Evolutionary conservation across 2,329 filamentous ascomycete genomes (phyloP), one percentile per base, ranked within the genome.

Genomic region (Furcasterigmium furcatum): DNA sequence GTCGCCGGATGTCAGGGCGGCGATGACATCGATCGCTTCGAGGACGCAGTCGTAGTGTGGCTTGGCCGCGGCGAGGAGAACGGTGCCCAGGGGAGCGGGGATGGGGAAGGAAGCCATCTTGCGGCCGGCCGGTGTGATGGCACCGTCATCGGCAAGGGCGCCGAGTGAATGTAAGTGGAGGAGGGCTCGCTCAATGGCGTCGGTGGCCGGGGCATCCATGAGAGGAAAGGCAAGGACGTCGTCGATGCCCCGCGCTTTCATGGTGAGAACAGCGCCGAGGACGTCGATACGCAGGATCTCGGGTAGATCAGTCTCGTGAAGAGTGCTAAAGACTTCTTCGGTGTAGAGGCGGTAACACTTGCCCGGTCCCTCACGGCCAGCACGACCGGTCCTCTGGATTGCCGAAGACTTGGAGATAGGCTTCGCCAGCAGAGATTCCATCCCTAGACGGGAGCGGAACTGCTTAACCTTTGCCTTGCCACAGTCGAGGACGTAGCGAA

Each of bases 401-500:
- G 94, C 92, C 1, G 94, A 95, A 0, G 92, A 96, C 58, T 90
- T 89, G 0, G 91, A 96, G 25, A 99, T 94, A 0, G 91, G 85
- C 52, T 95, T 95, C 3, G 89, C 85, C 1, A 97, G 76, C 2
- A 99, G 77, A 0, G 92, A 96, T 56, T 97, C 92, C 59, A 99
- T 84, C 5, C 91, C 91, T 0, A 97, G 76, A 1, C 85, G 79
- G 14, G 87, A 81, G 13, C 91, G 85, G 62, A 91, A 99, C 53
- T 95, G 87, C 67, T 96, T 96, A 52, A 95, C 80, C 62, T 99
- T 99, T 9, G 88, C 88, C 58, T 96, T 96, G 38, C 94, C 94
- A 45, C 88, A 88, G 60, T 99, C 94, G 18, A 99, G 79, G 9
- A 99, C 92, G 55, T 87, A 94, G 5, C 89, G 82, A 7, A 99